Evolutionary conservation across 2,329 filamentous ascomycete genomes (phyloP), one percentile per base, ranked within the genome.

Genomic region (Pseudogymnoascus sp.): DNA sequence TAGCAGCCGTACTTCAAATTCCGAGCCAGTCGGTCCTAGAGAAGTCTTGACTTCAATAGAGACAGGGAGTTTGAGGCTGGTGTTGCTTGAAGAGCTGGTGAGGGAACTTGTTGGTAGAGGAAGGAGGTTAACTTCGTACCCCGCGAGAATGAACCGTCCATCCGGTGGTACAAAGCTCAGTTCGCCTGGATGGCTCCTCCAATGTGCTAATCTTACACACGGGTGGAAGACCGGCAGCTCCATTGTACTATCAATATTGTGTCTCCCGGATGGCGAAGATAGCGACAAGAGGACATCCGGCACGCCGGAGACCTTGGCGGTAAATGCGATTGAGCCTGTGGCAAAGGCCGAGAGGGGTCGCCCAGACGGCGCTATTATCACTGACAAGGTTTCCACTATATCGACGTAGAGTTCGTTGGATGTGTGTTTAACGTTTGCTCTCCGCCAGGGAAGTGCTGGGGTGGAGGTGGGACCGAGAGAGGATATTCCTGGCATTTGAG

Each of bases 341-440:
- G 91, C 89, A 65, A 96, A 87, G 2, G 94, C 93, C 6, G 90
- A 86, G 20, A 99, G 80, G 1, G 93, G 88, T 12, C 91, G 82
- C 4, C 94, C 94, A 0, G 92, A 97, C 0, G 94, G 94, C 0
- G 94, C 91, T 41, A 97, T 82, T 0, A 89, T 96, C 39, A 97
- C 90, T 1, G 86, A 84, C 0, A 99, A 79, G 1, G 90, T 91
- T 76, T 99, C 94, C 64, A 99, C 85, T 11, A 99, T 85, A 72
- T 99, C 94, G 62, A 96, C 93, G 72, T 97, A 97, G 67, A 99
- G 81, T 74, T 99, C 94, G 74, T 97, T 99, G 61, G 90, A 96
- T 3, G 93, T 97, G 73, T 99, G 94, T 14, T 92, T 83, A 60
- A 99, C 94, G 69, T 96, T 96, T 38, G 90, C 85, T 63, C 91